Conservation (phyloP, 1,284 basidiomycete genomes). For the Wallemia mellicola region DNA sequence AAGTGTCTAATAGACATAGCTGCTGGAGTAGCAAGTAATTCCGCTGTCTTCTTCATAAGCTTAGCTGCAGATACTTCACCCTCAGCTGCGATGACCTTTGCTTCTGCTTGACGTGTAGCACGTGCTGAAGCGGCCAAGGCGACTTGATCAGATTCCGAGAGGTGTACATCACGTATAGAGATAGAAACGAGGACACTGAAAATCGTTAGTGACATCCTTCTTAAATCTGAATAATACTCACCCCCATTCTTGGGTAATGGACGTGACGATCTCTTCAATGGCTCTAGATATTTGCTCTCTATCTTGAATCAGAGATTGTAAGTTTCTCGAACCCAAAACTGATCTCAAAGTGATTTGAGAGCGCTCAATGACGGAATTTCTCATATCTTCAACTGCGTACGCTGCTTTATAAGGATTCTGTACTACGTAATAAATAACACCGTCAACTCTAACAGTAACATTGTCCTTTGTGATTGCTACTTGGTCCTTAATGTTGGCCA, state of each 20-base stretch:
- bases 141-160: slow-evolving; percentile 15
- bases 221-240: too few species aligned
- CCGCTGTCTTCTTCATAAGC: slow-evolving; percentile 74
- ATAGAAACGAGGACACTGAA: slow-evolving; percentile 2
- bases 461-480: slow-evolving; percentile 59
- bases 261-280: slow-evolving; percentile 59
- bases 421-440: slow-evolving; percentile 59
- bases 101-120: slow-evolving; percentile 9
- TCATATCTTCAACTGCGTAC: slow-evolving; percentile 68
- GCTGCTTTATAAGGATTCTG: slow-evolving; percentile 56
- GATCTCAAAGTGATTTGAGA: slow-evolving; percentile 85
- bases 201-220: too few species aligned
- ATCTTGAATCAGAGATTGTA: slow-evolving; percentile 29
- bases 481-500: slow-evolving; percentile 56
- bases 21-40: slow-evolving; percentile 68
- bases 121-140: slow-evolving; percentile 27
- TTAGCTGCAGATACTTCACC: slow-evolving; percentile 83
- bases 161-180: not conserved
- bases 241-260: not conserved
- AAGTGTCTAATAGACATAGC: slow-evolving; percentile 93
- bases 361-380: slow-evolving; percentile 60
- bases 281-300: slow-evolving; percentile 87
- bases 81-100: slow-evolving; percentile 67
- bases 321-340: slow-evolving; percentile 30
- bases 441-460: slow-evolving; percentile 52